These are phyloP conservation scores for Yarrowia bubula DNA, from an alignment of 805 yeast genomes.

Conservation along the genomic window DNA sequence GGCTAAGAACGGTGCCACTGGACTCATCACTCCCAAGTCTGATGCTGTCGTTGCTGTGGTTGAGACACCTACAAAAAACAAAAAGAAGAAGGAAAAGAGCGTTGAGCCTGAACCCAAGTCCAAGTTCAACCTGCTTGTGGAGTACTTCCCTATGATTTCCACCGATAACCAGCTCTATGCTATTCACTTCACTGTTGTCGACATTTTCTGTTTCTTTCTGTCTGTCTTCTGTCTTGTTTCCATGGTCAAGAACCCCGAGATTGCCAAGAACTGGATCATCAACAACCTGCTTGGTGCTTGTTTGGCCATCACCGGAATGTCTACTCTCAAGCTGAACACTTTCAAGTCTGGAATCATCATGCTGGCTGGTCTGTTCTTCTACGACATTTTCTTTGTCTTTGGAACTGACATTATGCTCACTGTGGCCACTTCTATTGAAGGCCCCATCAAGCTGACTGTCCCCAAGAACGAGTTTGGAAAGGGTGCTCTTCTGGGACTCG, in stretches of 20 bases:
- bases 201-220: slow-evolving; percentile 28
- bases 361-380: slow-evolving; percentile 52
- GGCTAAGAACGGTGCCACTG: neutral
- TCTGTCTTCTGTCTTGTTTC: slow-evolving; percentile 30
- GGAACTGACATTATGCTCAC: slow-evolving; percentile 59
- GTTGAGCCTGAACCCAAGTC: neutral
- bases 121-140: neutral
- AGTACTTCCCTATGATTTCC: slow-evolving; percentile 14
- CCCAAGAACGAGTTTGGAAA: slow-evolving; percentile 38
- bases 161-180: slow-evolving; percentile 12
- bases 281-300: slow-evolving; percentile 46
- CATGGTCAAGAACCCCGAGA: slow-evolving; percentile 32
- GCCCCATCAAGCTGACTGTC: slow-evolving; percentile 53
- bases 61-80: neutral
- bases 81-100: neutral
- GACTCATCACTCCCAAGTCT: neutral
- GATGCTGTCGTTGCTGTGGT: neutral
- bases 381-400: slow-evolving; percentile 68
- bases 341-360: slow-evolving; percentile 49
- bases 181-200: slow-evolving; percentile 29
- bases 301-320: slow-evolving; percentile 48
- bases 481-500: slow-evolving; percentile 55
- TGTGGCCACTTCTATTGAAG: slow-evolving; percentile 55
- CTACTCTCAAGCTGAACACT: slow-evolving; percentile 43
- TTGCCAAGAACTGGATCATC: slow-evolving; percentile 47